Evolutionary conservation across 2,329 filamentous ascomycete genomes (phyloP).

Genomic region (Ophiocordyceps camponoti-rufipedis): DNA sequence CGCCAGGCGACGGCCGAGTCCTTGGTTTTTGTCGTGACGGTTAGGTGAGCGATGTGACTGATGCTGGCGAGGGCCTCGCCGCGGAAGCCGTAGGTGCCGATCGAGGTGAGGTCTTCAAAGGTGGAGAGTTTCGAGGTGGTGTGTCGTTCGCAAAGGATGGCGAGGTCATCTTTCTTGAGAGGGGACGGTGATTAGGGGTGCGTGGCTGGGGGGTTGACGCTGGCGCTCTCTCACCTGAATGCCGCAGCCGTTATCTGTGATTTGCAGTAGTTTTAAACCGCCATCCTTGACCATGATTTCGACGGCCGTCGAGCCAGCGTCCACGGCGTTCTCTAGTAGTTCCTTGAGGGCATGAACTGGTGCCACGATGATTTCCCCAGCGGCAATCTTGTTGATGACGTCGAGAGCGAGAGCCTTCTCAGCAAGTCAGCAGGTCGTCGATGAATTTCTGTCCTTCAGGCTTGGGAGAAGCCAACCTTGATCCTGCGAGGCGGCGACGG

Average conservation of each 20-base stretch:
- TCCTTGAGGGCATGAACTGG: conserved; percentile 94
- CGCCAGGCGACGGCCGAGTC: conserved; percentile 80
- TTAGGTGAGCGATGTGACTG: conserved; percentile 92
- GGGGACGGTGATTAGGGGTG: not conserved
- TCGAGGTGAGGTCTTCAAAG: conserved; percentile 81
- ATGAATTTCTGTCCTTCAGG: too few species aligned
- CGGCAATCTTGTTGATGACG: conserved; percentile 97
- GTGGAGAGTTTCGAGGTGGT: conserved; percentile 90
- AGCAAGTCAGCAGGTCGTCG: not conserved
- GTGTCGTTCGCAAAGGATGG: conserved; percentile 86
- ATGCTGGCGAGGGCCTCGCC: conserved; percentile 94
- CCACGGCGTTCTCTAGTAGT: conserved; percentile 89
- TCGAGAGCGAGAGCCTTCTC: conserved; percentile 65
- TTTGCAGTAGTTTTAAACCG: conserved; percentile 84
- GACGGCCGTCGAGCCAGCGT: conserved; percentile 83
- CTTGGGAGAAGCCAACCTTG: too few species aligned
- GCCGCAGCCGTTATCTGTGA: conserved; percentile 91
- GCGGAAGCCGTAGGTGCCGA: conserved; percentile 93
- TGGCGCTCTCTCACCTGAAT: conserved; percentile 50
- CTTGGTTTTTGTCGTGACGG: conserved; percentile 83
- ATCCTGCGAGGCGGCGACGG: too few species aligned
- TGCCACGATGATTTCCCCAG: conserved; percentile 94
- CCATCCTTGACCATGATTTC: conserved; percentile 91
- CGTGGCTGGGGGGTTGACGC: too few species aligned
- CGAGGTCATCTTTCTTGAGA: conserved; percentile 64